Conservation (phyloP, 805 yeast species). For the Candida insectalens region DNA sequence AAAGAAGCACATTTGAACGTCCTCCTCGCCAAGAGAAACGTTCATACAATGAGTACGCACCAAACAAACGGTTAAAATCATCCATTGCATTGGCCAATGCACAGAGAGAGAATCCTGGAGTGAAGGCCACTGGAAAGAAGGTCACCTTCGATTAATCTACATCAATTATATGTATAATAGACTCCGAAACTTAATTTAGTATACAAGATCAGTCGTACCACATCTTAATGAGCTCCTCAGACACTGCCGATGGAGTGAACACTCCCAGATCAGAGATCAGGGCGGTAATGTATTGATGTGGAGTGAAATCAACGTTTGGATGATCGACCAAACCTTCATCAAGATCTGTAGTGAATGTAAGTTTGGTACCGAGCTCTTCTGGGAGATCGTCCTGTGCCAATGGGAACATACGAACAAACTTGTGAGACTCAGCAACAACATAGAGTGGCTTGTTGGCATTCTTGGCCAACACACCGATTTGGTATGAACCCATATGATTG, state of each 20-base stretch:
- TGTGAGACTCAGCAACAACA: constrained; percentile 90
- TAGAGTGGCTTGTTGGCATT: constrained; percentile 88
- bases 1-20: no score
- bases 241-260: constrained; percentile 92
- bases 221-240: constrained; percentile 96
- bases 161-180: background rate
- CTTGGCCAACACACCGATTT: constrained; percentile 86
- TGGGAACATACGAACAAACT: constrained; percentile 94
- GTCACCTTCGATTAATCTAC: constrained; percentile 42
- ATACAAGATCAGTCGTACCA: constrained; percentile 70
- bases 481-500: constrained; percentile 90
- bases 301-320: constrained; percentile 83
- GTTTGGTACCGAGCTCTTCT: constrained; percentile 17
- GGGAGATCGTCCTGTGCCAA: constrained; percentile 89
- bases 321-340: constrained; percentile 25
- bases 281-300: constrained; percentile 92
- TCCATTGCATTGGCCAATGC: constrained; percentile 85
- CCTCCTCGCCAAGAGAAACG: constrained; percentile 6
- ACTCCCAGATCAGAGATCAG: constrained; percentile 95
- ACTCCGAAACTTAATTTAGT: background rate
- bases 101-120: constrained; percentile 82
- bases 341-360: constrained; percentile 32
- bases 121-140: constrained; percentile 85
- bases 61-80: constrained; percentile 50
- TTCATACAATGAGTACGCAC: constrained; percentile 4